Evolutionary conservation across 2,329 filamentous ascomycete species (phyloP), one percentile per base, ranked within the genome.

Genomic region (Colletotrichum filicis): DNA sequence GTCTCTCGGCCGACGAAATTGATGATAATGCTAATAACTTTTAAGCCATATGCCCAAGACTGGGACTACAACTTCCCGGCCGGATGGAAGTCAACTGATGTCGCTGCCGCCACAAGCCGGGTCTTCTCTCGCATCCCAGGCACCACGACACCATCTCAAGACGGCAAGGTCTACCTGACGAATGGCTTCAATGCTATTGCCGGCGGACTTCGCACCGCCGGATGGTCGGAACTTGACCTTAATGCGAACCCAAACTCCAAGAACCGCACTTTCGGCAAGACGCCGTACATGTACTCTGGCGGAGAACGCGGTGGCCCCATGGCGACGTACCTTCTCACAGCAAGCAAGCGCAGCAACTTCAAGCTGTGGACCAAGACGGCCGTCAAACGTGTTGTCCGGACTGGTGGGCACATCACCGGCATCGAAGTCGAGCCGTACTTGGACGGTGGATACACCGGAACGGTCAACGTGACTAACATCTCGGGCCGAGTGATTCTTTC

Each of bases 21-120:
- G 26, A 14, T 22, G 9, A 7, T 30, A 3, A 22, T 16, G 30
- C 66, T 73, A 4, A 73, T 32, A 1, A n/a, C 4, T 1, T 16
- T 1, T 0, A 65, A 87, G 83, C 88, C 93, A 0, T 89, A 91
- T 73, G 85, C 88, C 5, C 79, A 83, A 8, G 93, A 95, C 79
- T 95, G 92, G 85, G 91, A 95, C 79, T 87, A 89, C 79, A 92
- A 93, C 80, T 95, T 93, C 83, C 93, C 93, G 1, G 75, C 83
- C 1, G 93, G 92, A 35, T 95, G 93, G 93, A 91, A 92, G 80
- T 86, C 90, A 22, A 79, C 83, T 6, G 92, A 94, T 76, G 88
- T 94, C 79, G 83, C 83, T 73, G 79, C 83, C 28, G 89, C 92
- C 1, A 89, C 91, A 6, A 82, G 88, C 32, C 87, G 90, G 55